phyloP scores from a whole-genome alignment of 83 land plant species.

The Thuja plicata region DNA sequence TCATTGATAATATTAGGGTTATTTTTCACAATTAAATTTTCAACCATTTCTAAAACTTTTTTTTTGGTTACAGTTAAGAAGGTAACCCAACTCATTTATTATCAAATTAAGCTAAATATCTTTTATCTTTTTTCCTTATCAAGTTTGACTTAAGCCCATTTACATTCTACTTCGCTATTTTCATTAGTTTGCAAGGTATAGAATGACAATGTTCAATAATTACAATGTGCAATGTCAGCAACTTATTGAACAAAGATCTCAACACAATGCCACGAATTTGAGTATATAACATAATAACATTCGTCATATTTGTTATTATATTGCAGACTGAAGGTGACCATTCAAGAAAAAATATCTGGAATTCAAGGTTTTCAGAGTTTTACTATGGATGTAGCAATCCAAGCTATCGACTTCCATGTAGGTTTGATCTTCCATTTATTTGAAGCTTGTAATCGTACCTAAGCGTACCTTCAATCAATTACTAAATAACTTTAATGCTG shows the following conservation, averaged over 20 bases:
- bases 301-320: neutral
- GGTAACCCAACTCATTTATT: neutral
- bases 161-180: too few relatives aligned
- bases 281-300: neutral
- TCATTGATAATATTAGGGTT: neutral
- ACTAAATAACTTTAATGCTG: neutral
- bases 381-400: constrained; percentile 60
- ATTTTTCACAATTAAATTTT: neutral
- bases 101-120: neutral
- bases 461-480: neutral
- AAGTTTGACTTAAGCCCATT: too few relatives aligned
- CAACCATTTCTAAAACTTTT: neutral
- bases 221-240: too few relatives aligned
- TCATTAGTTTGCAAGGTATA: too few relatives aligned
- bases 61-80: neutral
- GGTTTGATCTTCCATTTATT: constrained; percentile 13
- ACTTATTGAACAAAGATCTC: too few relatives aligned
- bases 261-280: too few relatives aligned
- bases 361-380: constrained; percentile 39
- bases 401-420: constrained; percentile 43
- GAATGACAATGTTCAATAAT: too few relatives aligned
- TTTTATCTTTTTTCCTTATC: neutral
- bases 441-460: neutral
- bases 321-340: constrained; percentile 23
- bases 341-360: constrained; percentile 52